A percentile compares a stretch with the other conserved stretches of the same genome.
Conservation (phyloP, 495 filamentous ascomycete genomes). For the Clavariopsis aquatica region DNA sequence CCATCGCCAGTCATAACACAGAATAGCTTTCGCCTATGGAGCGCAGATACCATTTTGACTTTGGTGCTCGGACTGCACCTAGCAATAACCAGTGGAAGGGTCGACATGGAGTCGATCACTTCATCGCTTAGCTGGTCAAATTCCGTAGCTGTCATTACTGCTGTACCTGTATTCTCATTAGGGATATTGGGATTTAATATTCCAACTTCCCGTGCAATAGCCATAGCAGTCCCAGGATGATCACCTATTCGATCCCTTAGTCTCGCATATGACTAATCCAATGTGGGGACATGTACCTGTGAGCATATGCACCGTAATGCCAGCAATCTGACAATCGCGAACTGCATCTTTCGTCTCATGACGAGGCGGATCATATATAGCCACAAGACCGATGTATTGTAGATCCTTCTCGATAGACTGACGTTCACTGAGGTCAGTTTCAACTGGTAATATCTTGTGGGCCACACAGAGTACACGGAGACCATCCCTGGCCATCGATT, state of each 20-base stretch:
- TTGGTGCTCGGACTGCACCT: slow-evolving; percentile 71
- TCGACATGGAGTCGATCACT: slow-evolving; percentile 63
- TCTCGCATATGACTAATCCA: neutral
- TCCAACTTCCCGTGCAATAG: slow-evolving; percentile 57
- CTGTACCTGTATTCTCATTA: slow-evolving; percentile 27
- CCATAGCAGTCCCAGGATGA: slow-evolving; percentile 58
- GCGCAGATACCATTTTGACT: slow-evolving; percentile 70
- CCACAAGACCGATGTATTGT: slow-evolving; percentile 64
- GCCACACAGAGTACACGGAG: slow-evolving; percentile 61
- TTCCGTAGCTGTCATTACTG: slow-evolving; percentile 63
- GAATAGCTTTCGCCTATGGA: slow-evolving; percentile 62
- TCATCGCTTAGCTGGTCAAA: slow-evolving; percentile 59
- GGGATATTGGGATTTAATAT: slow-evolving; percentile 37
- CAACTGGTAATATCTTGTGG: slow-evolving; percentile 41
- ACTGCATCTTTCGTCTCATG: slow-evolving; percentile 61
- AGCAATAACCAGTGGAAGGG: slow-evolving; percentile 65
- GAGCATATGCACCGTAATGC: slow-evolving; percentile 61
- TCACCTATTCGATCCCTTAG: slow-evolving; percentile 38
- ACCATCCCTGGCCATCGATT: slow-evolving; percentile 56
- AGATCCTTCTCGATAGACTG: slow-evolving; percentile 59
- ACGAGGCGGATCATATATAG: slow-evolving; percentile 72
- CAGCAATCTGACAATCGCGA: slow-evolving; percentile 55
- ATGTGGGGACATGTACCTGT: slow-evolving; percentile 45
- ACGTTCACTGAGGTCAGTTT: slow-evolving; percentile 45
- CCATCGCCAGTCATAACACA: slow-evolving; percentile 81